These are phyloP conservation scores for Mediolabrus comicus DNA, from an alignment of 108 stramenopile genomes.

Conservation along the genomic window DNA sequence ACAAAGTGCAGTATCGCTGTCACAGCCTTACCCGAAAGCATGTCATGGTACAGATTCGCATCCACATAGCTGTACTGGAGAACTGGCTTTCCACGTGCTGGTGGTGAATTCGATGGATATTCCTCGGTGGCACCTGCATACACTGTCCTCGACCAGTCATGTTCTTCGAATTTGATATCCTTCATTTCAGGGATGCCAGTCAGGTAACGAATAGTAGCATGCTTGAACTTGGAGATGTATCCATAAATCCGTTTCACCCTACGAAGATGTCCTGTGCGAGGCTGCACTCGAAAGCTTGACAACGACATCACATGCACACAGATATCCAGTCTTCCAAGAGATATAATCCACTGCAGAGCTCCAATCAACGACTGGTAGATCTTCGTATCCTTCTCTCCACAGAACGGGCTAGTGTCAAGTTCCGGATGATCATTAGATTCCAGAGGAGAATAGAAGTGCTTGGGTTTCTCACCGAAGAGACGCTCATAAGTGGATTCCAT, in stretches of 20 bases:
- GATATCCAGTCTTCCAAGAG: neutral
- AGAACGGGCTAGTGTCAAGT: neutral
- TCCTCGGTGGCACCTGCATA: neutral
- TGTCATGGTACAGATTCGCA: conserved; percentile 28
- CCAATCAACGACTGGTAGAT: neutral
- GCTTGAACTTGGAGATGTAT: conserved; percentile 12
- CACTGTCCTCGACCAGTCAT: neutral
- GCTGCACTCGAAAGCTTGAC: neutral
- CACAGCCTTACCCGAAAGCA: neutral
- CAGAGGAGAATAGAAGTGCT: neutral
- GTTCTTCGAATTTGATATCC: neutral
- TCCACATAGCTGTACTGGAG: conserved; percentile 20
- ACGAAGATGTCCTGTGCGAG: conserved; percentile 34
- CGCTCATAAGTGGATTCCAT: conserved; percentile 5
- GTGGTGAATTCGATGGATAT: neutral
- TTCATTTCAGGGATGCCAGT: conserved; percentile 7
- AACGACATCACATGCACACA: neutral
- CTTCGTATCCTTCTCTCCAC: neutral
- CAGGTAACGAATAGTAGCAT: conserved; percentile 15
- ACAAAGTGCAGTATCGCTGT: conserved; percentile 4
- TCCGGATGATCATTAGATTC: neutral
- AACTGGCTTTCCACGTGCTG: conserved; percentile 21
- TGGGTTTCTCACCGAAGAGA: conserved; percentile 28
- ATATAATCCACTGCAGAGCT: neutral
- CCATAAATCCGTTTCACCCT: conserved; percentile 31